Evolutionary conservation across 257 asterid species (phyloP), one percentile per base, ranked within the genome.

Genomic region (Leptodermis oblonga): DNA sequence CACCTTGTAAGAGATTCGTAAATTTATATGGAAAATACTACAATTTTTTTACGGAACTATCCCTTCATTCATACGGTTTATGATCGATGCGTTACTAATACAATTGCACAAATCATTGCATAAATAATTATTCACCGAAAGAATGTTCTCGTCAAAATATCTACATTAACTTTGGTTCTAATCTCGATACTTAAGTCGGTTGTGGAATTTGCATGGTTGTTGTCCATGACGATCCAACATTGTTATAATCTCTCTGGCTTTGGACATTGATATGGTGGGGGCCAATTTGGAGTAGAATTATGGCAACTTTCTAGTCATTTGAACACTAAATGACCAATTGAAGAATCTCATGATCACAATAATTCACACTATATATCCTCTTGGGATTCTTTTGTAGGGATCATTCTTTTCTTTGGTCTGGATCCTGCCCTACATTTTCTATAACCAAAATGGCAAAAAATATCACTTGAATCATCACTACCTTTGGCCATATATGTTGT

Each of bases 231-330:
- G 45, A 39, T 39, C 45, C 26, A 53, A 7, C 15, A 15, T 15
- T 17, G 36, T 15, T 41, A n/a, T n/a, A n/a, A n/a, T n/a, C n/a
- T n/a, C 28, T 7, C 39, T 23, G 67, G 31, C 67, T 1, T 18
- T 33, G 66, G 45, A 61, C 25, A 61, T 33, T 31, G 41, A 61
- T 28, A 33, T 62, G 67, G 67, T 62, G 67, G 66, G 49, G n/a
- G n/a, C 48, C 67, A 62, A 17, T 3, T 18, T 30, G 26, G 18
- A 37, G 22, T 14, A 15, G 67, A 62, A 62, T 30, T 31, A 33
- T 62, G 12, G 49, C 4, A 1, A 62, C 67, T 62, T 62, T 62
- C 20, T 4, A 59, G 64, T 26, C 41, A 59, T 1, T 59, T n/a
- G 20, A 59, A 59, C 67, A 62, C 67, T 62, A 62, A 34, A 18